Conservation (phyloP, 1,284 basidiomycete species). For the Ganoderma sp. region DNA sequence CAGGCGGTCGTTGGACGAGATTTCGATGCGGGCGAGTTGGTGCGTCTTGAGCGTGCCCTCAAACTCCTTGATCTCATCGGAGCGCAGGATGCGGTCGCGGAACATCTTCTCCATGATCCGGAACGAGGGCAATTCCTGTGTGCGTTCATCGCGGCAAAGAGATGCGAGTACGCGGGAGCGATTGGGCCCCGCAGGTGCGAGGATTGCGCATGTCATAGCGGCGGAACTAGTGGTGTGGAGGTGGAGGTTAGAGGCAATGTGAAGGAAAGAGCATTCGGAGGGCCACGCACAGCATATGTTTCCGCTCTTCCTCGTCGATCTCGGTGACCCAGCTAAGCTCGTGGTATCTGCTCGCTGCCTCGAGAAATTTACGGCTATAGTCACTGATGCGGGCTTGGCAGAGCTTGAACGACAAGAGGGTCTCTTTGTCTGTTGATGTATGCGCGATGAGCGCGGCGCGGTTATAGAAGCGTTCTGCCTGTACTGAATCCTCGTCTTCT, state of each 20-base stretch:
- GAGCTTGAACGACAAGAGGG: constrained; percentile 81
- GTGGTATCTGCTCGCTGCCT: constrained; percentile 95
- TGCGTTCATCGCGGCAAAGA: constrained; percentile 93
- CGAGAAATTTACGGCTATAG: constrained; percentile 89
- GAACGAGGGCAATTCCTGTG: constrained; percentile 77
- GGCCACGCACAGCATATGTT: constrained; percentile 77
- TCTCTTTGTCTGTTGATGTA: constrained; percentile 76
- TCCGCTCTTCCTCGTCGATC: constrained; percentile 90
- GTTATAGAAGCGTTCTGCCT: constrained; percentile 96
- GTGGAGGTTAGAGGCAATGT: not conserved
- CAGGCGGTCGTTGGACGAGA: constrained; percentile 78
- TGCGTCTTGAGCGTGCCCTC: constrained; percentile 88
- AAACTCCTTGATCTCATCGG: constrained; percentile 89
- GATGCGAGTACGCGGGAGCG: constrained; percentile 91
- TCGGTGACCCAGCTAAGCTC: constrained; percentile 89
- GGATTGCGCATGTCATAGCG: constrained; percentile 93
- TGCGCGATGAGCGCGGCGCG: constrained; percentile 92
- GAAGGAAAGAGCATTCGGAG: not conserved
- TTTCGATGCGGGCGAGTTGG: constrained; percentile 89
- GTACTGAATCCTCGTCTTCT: constrained; percentile 92
- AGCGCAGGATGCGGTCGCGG: constrained; percentile 92
- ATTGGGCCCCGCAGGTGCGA: constrained; percentile 97
- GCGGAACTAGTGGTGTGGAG: constrained; percentile 63
- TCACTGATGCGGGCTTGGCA: constrained; percentile 94
- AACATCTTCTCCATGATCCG: constrained; percentile 98